These are phyloP conservation scores for Tolypocladium album DNA, from an alignment of 2,329 filamentous ascomycete genomes.

Conservation along the genomic window DNA sequence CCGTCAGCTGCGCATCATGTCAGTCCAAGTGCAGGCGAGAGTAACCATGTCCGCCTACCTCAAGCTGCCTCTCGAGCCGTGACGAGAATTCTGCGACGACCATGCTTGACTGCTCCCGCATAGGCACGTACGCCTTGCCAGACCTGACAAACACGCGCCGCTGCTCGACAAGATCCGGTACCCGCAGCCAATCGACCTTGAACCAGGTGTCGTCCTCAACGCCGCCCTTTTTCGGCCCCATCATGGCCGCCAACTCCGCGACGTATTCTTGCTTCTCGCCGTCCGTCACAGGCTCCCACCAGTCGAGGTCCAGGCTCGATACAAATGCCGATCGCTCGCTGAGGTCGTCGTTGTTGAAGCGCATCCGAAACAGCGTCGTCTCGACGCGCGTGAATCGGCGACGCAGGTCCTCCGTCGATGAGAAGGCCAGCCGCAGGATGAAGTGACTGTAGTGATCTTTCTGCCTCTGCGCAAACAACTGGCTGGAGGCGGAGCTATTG, in stretches of 20 bases:
- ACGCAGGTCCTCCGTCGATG: conserved; percentile 81
- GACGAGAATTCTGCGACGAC: conserved; percentile 78
- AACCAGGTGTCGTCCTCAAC: conserved; percentile 80
- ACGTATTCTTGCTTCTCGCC: conserved; percentile 62
- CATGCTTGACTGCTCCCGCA: conserved; percentile 78
- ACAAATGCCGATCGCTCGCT: conserved; percentile 69
- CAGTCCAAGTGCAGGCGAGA: background rate
- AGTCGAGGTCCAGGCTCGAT: conserved; percentile 65
- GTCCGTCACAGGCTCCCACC: conserved; percentile 78
- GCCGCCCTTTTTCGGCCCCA: conserved; percentile 22
- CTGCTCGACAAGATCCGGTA: conserved; percentile 79
- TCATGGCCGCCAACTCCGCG: conserved; percentile 46
- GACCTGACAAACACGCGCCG: conserved; percentile 64
- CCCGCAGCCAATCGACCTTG: conserved; percentile 91
- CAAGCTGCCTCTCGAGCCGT: conserved; percentile 69
- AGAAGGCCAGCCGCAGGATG: conserved; percentile 87
- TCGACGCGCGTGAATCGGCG: conserved; percentile 80
- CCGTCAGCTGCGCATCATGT: conserved; percentile 53
- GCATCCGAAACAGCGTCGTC: conserved; percentile 76
- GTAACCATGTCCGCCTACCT: conserved; percentile 39
- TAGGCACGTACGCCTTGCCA: conserved; percentile 87
- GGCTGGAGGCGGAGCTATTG: conserved; percentile 53
- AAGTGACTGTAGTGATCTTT: conserved; percentile 98
- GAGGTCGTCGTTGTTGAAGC: conserved; percentile 67
- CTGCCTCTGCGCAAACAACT: conserved; percentile 63